A percentile compares a stretch with the other conserved stretches of the same genome.
Conservation (phyloP, 2,329 filamentous ascomycete genomes). For the Akanthomyces dipterigenus region DNA sequence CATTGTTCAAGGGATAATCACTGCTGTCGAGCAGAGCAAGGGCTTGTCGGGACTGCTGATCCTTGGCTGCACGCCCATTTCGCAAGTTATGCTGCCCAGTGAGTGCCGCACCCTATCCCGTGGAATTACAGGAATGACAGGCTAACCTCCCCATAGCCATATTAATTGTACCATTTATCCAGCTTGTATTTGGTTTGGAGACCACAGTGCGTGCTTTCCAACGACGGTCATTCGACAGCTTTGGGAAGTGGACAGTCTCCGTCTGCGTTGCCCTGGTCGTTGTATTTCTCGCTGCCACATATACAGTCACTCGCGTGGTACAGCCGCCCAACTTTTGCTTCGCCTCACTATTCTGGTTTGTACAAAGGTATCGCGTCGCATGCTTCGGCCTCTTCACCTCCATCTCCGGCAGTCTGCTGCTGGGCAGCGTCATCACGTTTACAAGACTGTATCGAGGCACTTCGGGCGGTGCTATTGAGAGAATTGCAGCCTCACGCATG, state of each 20-base stretch:
- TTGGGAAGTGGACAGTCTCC: conserved; percentile 52
- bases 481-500: conserved; percentile 61
- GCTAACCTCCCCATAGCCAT: conserved; percentile 39
- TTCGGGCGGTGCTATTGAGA: conserved; percentile 50
- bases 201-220: conserved; percentile 49
- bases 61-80: conserved; percentile 45
- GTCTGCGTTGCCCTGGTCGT: conserved; percentile 48
- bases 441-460: conserved; percentile 48
- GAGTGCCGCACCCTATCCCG: conserved; percentile 16
- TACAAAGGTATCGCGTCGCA: conserved; percentile 52
- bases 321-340: conserved; percentile 56
- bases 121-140: too few species aligned
- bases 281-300: conserved; percentile 47
- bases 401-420: conserved; percentile 43
- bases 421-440: conserved; percentile 48
- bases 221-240: conserved; percentile 48
- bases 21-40: conserved; percentile 49
- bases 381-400: conserved; percentile 48
- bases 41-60: conserved; percentile 46
- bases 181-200: conserved; percentile 60
- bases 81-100: conserved; percentile 56
- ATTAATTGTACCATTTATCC: conserved; percentile 60
- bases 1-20: conserved; percentile 50
- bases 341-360: conserved; percentile 61
- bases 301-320: conserved; percentile 50